These are phyloP conservation scores for Metschnikowia noctiluminum DNA, from an alignment of 805 yeast genomes.

Conservation along the genomic window DNA sequence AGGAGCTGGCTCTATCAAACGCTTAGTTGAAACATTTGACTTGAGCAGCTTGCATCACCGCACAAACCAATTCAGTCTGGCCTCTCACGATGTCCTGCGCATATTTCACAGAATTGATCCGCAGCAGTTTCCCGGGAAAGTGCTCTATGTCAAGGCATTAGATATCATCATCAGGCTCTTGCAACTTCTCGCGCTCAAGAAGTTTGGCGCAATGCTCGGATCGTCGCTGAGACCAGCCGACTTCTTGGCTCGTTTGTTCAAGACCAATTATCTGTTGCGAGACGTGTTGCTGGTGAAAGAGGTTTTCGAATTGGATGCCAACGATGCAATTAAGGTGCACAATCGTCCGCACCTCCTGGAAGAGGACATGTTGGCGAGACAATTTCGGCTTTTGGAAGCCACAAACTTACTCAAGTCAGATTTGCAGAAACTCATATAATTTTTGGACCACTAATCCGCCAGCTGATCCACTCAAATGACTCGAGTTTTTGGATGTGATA, in stretches of 20 bases:
- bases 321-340: neutral
- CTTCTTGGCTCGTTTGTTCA: slow-evolving; percentile 2
- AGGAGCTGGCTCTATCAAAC: slow-evolving; percentile 10
- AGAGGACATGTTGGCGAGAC: slow-evolving; percentile 1
- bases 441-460: too few relatives aligned
- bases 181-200: slow-evolving; percentile 13
- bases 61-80: slow-evolving; percentile 1
- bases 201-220: neutral
- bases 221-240: slow-evolving; percentile 1
- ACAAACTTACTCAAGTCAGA: slow-evolving; percentile 11
- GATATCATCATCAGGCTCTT: slow-evolving; percentile 14
- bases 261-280: slow-evolving; percentile 8
- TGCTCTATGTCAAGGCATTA: slow-evolving; percentile 12
- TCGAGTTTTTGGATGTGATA: too few relatives aligned
- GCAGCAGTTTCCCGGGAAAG: slow-evolving; percentile 15
- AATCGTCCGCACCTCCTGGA: slow-evolving; percentile 1
- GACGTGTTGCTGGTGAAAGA: slow-evolving; percentile 12
- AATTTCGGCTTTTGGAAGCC: slow-evolving; percentile 8
- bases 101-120: slow-evolving; percentile 10
- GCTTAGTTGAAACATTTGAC: slow-evolving; percentile 9
- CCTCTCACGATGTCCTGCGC: slow-evolving; percentile 9
- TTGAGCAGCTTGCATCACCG: slow-evolving; percentile 7
- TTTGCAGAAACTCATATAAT: slow-evolving; percentile 2
- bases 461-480: too few relatives aligned
- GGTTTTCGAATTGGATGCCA: slow-evolving; percentile 1